Evolutionary conservation across 148 eudicot species (phyloP).

Genomic region (Chenopodium suecicum): DNA sequence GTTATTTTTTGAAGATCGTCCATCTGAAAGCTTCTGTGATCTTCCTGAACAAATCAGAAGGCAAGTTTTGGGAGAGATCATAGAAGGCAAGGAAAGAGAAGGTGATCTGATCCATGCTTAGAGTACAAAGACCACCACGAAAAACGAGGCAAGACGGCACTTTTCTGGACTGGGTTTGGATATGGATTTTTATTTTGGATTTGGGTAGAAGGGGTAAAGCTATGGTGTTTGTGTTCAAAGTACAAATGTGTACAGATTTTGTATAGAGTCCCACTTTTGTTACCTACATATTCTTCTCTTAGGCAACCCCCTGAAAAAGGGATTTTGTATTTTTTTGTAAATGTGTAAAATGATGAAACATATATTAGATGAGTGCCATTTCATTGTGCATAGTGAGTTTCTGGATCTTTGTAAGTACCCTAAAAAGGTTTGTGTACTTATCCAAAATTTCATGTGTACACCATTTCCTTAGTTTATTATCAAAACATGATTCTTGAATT

Average conservation of each 20-base stretch:
- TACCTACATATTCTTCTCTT: not conserved
- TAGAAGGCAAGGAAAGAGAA: not conserved
- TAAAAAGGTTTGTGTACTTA: too few relatives aligned
- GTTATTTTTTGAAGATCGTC: not conserved
- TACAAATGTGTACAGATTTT: slow-evolving; percentile 32
- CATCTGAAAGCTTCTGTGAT: not conserved
- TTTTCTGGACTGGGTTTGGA: not conserved
- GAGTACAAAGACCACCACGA: not conserved
- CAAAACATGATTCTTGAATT: too few relatives aligned
- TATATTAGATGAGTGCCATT: not conserved
- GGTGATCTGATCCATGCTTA: not conserved
- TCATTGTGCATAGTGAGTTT: not conserved
- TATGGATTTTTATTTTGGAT: slow-evolving; percentile 4
- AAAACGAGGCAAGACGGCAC: not conserved
- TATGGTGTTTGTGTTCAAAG: slow-evolving; percentile 6
- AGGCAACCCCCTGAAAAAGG: slow-evolving; percentile 15
- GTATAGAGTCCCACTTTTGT: slow-evolving; percentile 27
- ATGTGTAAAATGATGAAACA: slow-evolving; percentile 21
- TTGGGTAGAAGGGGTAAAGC: not conserved
- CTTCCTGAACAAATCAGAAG: not conserved
- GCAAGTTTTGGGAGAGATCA: not conserved
- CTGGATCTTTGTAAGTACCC: too few relatives aligned
- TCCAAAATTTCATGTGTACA: too few relatives aligned
- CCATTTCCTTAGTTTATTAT: too few relatives aligned
- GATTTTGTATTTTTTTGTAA: slow-evolving; percentile 14